These are phyloP conservation scores for Papiliotrema terrestris DNA, from an alignment of 1,284 basidiomycete species.

Conservation along the genomic window DNA sequence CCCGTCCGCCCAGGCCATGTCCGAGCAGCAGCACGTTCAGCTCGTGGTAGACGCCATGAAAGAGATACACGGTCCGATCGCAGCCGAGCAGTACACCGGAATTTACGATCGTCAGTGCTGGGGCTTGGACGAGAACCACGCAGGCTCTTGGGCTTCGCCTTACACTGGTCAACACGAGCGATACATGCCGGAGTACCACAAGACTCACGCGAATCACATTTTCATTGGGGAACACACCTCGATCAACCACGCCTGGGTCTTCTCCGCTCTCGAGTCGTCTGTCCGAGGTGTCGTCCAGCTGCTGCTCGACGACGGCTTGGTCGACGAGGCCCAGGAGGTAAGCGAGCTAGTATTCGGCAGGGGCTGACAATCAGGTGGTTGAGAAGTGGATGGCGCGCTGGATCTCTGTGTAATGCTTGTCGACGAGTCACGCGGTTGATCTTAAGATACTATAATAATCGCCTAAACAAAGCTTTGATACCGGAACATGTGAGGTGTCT, in stretches of 20 bases:
- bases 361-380: slow-evolving; percentile 8
- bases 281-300: slow-evolving; percentile 25
- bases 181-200: slow-evolving; percentile 28
- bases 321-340: slow-evolving; percentile 29
- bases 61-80: slow-evolving; percentile 24
- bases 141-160: slow-evolving; percentile 24
- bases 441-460: too few species aligned
- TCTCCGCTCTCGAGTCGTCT: slow-evolving; percentile 21
- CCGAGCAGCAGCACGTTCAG: slow-evolving; percentile 19
- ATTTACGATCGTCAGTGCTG: slow-evolving; percentile 23
- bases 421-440: too few species aligned
- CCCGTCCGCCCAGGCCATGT: slow-evolving; percentile 11
- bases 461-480: too few species aligned
- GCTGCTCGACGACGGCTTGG: slow-evolving; percentile 26
- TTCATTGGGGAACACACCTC: slow-evolving; percentile 30
- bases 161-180: slow-evolving; percentile 23
- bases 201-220: slow-evolving; percentile 23
- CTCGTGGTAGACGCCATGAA: slow-evolving; percentile 22
- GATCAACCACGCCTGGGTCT: slow-evolving; percentile 29
- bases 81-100: slow-evolving; percentile 23
- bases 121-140: slow-evolving; percentile 19
- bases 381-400: slow-evolving; percentile 24
- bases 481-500: too few species aligned
- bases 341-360: neutral
- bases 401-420: slow-evolving; percentile 21